Evolutionary conservation across 768 basidiomycete species (phyloP), one percentile per base, ranked within the genome.

Genomic region (Hygrocybe coccinea): DNA sequence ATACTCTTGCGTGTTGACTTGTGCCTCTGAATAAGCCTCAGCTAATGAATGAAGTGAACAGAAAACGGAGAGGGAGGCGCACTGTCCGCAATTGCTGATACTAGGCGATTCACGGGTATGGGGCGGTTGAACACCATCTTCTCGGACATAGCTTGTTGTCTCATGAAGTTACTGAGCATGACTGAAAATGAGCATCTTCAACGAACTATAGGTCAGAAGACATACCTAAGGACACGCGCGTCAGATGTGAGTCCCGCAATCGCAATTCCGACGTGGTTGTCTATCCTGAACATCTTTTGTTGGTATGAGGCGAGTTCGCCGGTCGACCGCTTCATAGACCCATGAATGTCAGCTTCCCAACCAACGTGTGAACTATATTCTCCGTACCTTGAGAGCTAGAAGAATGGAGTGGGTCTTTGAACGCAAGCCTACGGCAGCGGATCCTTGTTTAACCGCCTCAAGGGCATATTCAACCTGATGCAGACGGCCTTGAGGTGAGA

Each of bases 251-350:
- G 76, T n/a, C 97, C 97, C 50, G 97, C 97, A 69, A 99, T 98
- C 48, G 95, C 95, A 65, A 99, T 93, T n/a, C 97, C 97, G 63
- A 97, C 86, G 75, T 99, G 97, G 71, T 98, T 94, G 67, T 99
- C 97, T 85, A 99, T 95, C 66, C 94, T 82, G 72, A 95, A 97
- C 87, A 98, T 90, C 81, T 99, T 98, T 77, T 98, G 95, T 69
- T 99, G 97, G 79, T 98, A 98, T n/a, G 91, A 92, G 14, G 97
- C 95, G 51, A 99, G 81, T 71, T 98, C 95, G 57, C 97, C 97
- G 12, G 93, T 95, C 25, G 97, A 98, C 71, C 95, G 84, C 97
- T 99, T 9, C 17, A 21, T 14, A 25, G 25, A n/a, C 14, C 35
- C 36, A 25, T 36, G 19, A 53, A 29, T 17, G 47, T 24, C 29